phyloP scores from a whole-genome alignment of 108 stramenopile genomes.

The Halocafeteria seosinensis region DNA sequence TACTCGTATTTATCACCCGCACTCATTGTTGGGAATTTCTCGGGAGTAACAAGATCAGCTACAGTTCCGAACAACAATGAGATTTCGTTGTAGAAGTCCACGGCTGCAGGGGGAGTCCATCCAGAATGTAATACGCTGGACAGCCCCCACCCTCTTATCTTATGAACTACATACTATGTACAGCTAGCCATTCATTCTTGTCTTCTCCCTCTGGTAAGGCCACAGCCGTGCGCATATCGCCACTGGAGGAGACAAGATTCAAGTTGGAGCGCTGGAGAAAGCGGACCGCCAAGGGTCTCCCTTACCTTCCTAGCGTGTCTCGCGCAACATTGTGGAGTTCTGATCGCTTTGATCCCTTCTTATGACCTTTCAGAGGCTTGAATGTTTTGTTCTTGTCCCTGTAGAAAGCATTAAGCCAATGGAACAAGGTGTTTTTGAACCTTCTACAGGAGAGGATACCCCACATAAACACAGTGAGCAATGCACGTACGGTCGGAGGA shows the following conservation, averaged over 20 bases:
- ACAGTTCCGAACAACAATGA: constrained; percentile 33
- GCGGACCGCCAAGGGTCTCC: no score
- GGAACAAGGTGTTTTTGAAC: no score
- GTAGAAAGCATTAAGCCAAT: no score
- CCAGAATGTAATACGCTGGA: neutral
- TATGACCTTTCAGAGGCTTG: constrained; percentile 6
- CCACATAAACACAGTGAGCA: no score
- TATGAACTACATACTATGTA: constrained; percentile 1
- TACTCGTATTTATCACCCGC: constrained; percentile 17
- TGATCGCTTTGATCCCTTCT: neutral
- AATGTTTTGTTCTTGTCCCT: constrained; percentile 9
- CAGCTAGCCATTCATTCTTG: constrained; percentile 10
- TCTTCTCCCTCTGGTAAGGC: constrained; percentile 2
- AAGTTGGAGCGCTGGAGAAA: no score
- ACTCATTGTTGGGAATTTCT: constrained; percentile 4
- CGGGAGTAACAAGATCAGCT: neutral
- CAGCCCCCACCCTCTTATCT: no score
- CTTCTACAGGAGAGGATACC: no score
- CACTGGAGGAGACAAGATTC: neutral
- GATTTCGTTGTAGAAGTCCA: constrained; percentile 46
- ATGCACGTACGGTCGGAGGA: no score
- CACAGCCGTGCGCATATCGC: constrained; percentile 9
- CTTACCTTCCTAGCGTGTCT: constrained; percentile 7
- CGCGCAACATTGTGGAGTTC: constrained; percentile 1
- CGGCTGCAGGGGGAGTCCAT: constrained; percentile 16